Percentiles rank a stretch among this genome's conserved stretches.
Conservation (phyloP, 2,329 filamentous ascomycete genomes). For the Fusarium nurragi region DNA sequence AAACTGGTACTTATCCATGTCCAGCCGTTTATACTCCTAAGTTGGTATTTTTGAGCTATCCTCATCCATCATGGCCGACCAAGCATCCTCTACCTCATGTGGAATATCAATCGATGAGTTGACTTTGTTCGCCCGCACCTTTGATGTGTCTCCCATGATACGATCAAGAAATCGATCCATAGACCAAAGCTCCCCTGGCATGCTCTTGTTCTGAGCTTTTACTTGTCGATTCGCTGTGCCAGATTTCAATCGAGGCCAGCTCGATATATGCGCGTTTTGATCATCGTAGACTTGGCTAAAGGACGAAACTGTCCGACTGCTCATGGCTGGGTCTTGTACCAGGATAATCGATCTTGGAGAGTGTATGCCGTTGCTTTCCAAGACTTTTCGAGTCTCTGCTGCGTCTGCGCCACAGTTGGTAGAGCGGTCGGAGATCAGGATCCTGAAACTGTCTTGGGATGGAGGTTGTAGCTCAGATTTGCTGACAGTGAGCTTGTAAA, state of each 20-base stretch:
- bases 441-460: fast-evolving
- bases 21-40: too few relatives aligned
- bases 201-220: fast-evolving
- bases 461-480: fast-evolving
- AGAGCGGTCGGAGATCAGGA: background rate
- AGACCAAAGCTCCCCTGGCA: conserved; percentile 6
- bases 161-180: conserved; percentile 19
- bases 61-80: conserved; percentile 15
- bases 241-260: background rate
- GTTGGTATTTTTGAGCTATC: fast-evolving
- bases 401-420: conserved; percentile 7
- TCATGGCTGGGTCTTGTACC: conserved; percentile 28
- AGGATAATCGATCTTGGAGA: background rate
- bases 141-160: background rate
- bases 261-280: fast-evolving
- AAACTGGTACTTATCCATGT: too few relatives aligned
- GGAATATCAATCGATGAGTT: background rate
- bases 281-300: background rate
- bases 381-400: background rate
- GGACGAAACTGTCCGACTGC: background rate
- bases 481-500: background rate
- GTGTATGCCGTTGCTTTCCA: fast-evolving
- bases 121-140: fast-evolving
- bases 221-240: fast-evolving
- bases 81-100: conserved; percentile 20